These are phyloP conservation scores for Amaranthus tricolor DNA, from an alignment of 179 eudicot genomes.

Conservation along the genomic window DNA sequence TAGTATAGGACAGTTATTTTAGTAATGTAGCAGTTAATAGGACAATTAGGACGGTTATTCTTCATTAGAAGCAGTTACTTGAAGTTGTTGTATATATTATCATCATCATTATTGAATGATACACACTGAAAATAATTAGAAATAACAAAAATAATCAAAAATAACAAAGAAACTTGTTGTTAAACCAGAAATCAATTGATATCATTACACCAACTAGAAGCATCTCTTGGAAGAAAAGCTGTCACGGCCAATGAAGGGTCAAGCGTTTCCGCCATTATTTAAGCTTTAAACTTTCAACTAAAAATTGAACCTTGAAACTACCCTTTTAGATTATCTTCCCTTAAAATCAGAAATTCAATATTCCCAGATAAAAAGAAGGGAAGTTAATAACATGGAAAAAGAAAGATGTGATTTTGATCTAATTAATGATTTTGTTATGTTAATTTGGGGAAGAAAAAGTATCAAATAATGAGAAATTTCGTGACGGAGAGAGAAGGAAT, in stretches of 20 bases:
- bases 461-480: conserved; percentile 10
- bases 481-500: conserved; percentile 22
- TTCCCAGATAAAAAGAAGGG: background rate
- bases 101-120: too few relatives aligned
- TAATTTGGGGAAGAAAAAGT: background rate
- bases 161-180: too few relatives aligned
- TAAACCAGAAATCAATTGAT: conserved; percentile 57
- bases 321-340: background rate
- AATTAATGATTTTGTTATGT: background rate
- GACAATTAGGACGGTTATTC: too few relatives aligned
- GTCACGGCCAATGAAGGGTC: conserved; percentile 44
- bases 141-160: too few relatives aligned
- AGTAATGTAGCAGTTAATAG: too few relatives aligned
- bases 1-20: too few relatives aligned
- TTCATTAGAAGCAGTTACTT: too few relatives aligned
- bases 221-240: conserved; percentile 45
- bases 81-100: too few relatives aligned
- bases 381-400: background rate
- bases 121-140: too few relatives aligned
- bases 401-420: background rate
- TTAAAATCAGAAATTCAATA: background rate
- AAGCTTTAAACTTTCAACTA: background rate
- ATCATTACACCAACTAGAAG: conserved; percentile 65
- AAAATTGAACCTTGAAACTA: background rate
- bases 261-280: conserved; percentile 37